Evolutionary conservation across 352 stramenopile genomes (phyloP).

Genomic region (Pythium vanterpoolii): DNA sequence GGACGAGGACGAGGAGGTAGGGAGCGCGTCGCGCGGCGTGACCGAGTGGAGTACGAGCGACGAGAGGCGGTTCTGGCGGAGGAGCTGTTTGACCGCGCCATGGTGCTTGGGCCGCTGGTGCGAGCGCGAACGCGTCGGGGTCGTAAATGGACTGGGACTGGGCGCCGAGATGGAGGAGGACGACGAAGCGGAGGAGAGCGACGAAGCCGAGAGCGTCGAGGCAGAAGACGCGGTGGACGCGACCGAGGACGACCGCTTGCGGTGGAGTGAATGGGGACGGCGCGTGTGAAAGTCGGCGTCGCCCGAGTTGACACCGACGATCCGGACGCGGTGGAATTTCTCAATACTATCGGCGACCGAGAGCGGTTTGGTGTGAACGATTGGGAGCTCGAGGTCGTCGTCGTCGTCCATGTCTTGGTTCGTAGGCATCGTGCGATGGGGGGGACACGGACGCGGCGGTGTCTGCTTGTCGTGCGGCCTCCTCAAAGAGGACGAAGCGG

Average conservation of each 20-base stretch:
- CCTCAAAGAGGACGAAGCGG: not conserved
- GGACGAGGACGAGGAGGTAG: not conserved
- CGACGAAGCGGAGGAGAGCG: not conserved
- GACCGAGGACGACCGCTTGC: conserved; percentile 1
- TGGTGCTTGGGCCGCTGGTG: conserved; percentile 7
- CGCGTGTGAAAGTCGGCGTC: conserved; percentile 7
- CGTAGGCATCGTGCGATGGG: too few species aligned
- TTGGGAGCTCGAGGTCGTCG: conserved; percentile 21
- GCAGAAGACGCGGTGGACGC: conserved; percentile 2
- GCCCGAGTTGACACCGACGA: conserved; percentile 1
- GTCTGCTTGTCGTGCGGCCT: not conserved
- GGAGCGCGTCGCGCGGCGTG: conserved; percentile 45
- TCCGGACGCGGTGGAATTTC: conserved; percentile 14
- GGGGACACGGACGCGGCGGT: too few species aligned
- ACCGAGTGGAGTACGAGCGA: conserved; percentile 62
- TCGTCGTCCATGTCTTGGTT: conserved; percentile 8
- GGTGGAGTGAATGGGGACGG: not conserved
- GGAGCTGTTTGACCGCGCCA: conserved; percentile 17
- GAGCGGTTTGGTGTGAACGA: conserved; percentile 20
- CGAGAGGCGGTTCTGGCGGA: conserved; percentile 41
- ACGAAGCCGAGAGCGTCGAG: not conserved
- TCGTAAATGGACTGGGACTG: not conserved
- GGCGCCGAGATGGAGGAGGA: conserved; percentile 1
- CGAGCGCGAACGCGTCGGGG: not conserved
- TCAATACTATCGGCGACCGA: conserved; percentile 19